Percentiles rank a stretch among this genome's conserved stretches.
phyloP scores from a whole-genome alignment of 2,329 filamentous ascomycete species.

The Zopfia rhizophila region DNA sequence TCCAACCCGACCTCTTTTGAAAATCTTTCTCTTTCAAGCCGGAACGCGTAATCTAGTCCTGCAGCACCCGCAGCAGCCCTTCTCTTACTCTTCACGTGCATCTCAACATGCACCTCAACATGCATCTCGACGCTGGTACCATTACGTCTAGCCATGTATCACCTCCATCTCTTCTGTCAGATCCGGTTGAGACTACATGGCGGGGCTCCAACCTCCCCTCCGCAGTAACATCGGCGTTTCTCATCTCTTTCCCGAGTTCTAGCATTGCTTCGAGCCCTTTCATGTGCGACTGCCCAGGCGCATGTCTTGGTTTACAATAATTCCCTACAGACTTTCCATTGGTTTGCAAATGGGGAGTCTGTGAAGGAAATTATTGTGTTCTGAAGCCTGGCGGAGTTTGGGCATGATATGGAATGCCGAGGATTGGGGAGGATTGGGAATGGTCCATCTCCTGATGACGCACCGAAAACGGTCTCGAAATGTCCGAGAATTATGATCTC shows the following conservation, averaged over 20 bases:
- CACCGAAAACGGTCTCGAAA: no score
- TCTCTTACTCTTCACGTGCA: slow-evolving; percentile 16
- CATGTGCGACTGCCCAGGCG: neutral
- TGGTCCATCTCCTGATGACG: slow-evolving; percentile 23
- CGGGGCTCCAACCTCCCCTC: neutral
- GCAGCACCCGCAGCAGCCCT: slow-evolving; percentile 3
- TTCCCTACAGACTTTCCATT: slow-evolving; percentile 52
- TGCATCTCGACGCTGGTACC: slow-evolving; percentile 5
- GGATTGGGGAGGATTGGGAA: slow-evolving; percentile 77
- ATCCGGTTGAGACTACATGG: slow-evolving; percentile 9
- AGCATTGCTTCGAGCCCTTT: neutral
- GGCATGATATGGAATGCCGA: slow-evolving; percentile 80
- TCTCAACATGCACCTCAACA: slow-evolving; percentile 13
- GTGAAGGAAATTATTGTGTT: slow-evolving; percentile 74
- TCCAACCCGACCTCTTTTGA: slow-evolving; percentile 12
- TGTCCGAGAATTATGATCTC: no score
- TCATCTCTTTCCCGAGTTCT: neutral
- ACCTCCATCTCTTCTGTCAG: neutral
- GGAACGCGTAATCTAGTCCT: slow-evolving; percentile 24
- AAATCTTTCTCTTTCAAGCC: slow-evolving; percentile 7
- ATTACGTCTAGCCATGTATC: slow-evolving; percentile 1
- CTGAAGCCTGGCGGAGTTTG: slow-evolving; percentile 69
- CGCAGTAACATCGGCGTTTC: neutral
- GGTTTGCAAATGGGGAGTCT: slow-evolving; percentile 74
- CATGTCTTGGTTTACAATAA: slow-evolving; percentile 6